Evolutionary conservation across 768 basidiomycete genomes (phyloP), one percentile per base, ranked within the genome.

Genomic region (Leccinum subtestaceum): DNA sequence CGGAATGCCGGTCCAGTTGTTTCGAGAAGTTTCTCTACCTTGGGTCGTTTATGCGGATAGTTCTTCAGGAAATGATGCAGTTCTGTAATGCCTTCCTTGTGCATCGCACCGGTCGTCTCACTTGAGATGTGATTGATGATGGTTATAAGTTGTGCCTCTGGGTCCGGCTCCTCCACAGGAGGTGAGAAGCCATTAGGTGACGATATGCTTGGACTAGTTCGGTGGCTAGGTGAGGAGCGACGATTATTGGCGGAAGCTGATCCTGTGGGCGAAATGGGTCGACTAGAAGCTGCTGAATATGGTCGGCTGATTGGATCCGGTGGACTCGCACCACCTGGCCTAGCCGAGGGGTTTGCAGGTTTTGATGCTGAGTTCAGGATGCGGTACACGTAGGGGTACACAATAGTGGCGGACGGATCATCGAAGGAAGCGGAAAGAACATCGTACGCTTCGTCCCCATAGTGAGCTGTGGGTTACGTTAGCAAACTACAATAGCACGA

Each of bases 351-450:
- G 19, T 70, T 74, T 25, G 81, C 79, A 19, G 74, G 71, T 51
- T 79, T 78, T 17, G 82, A 73, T 53, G 75, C 80, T 2, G 91
- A 85, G 67, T 95, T 95, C 27, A 95, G 78, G 58, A 95, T 94
- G 34, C 93, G 85, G 71, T 93, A 94, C 46, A 97, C 93, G 66
- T 96, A 97, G 31, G 93, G 93, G 70, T 96, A 96, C 19, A 96
- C 94, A 63, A 95, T 95, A 8, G 93, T 94, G n/a, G 91, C 93
- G 6, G 94, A 95, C n/a, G 94, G 91, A 70, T 95, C 93, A 64
- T 96, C 95, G 67, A 98, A 97, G 10, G 95, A 88, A 45, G 84
- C 84, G 2, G 92, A 90, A 32, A 99, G 83, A 49, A 95, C 75
- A 68, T 98, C 95, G 65, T 98, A 98, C 0, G 95, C 87, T 55